These are phyloP conservation scores for Xylariaceae sp. DNA, from an alignment of 2,329 filamentous ascomycete species.

Conservation along the genomic window DNA sequence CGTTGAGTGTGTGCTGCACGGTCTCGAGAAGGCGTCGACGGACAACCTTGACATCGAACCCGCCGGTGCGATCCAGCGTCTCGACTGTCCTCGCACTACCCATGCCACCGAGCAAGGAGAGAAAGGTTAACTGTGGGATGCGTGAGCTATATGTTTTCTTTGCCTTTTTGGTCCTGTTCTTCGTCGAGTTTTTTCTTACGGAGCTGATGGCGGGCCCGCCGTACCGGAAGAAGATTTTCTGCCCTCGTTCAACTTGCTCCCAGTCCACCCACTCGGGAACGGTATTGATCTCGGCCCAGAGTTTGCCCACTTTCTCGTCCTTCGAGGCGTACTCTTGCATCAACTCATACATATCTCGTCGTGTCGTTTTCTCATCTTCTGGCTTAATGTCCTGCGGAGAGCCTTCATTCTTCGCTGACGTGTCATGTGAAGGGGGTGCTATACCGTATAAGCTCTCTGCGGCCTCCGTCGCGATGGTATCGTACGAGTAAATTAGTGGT, in stretches of 20 bases:
- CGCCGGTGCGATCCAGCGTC: conserved; percentile 66
- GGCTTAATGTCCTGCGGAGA: conserved; percentile 17
- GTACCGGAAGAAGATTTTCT: conserved; percentile 74
- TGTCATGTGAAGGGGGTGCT: conserved; percentile 38
- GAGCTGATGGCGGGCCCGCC: conserved; percentile 60
- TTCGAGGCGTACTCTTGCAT: conserved; percentile 52
- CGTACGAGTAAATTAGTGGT: conserved; percentile 60
- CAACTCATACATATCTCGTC: conserved; percentile 58
- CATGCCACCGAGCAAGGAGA: conserved; percentile 61
- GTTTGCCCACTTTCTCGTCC: conserved; percentile 47
- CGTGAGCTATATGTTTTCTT: neutral
- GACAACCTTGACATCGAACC: conserved; percentile 64
- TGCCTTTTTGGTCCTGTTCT: neutral
- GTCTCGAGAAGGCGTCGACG: conserved; percentile 61
- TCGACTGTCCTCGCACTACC: conserved; percentile 68
- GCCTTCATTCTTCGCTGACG: conserved; percentile 20
- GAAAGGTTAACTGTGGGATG: conserved; percentile 43
- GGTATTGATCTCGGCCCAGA: conserved; percentile 63
- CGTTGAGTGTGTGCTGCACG: conserved; percentile 68
- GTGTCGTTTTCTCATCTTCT: conserved; percentile 29
- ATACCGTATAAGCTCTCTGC: conserved; percentile 59
- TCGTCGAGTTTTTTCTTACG: conserved; percentile 31
- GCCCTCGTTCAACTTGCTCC: conserved; percentile 66
- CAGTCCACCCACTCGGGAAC: conserved; percentile 73
- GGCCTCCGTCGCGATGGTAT: conserved; percentile 61